phyloP scores from a whole-genome alignment of 176 grass and related monocot species.

The Luzula sylvatica region DNA sequence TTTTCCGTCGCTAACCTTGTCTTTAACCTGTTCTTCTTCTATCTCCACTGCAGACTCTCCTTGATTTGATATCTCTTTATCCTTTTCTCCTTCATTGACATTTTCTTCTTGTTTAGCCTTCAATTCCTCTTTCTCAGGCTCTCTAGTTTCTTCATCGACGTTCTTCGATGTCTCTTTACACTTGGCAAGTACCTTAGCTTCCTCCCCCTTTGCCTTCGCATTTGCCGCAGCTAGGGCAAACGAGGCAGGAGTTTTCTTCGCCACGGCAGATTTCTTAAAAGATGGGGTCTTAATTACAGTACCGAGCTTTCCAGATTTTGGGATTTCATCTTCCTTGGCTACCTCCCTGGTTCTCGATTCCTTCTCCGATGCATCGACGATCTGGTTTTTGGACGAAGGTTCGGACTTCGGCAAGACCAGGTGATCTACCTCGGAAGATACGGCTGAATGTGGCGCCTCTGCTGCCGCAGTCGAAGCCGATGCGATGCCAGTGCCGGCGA shows the following conservation, averaged over 20 bases:
- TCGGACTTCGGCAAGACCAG: too few species aligned
- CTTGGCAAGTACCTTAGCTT: not conserved
- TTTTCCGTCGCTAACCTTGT: not conserved
- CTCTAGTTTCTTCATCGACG: constrained; percentile 7
- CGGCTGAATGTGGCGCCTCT: not conserved
- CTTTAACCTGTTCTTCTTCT: not conserved
- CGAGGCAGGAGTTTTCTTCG: not conserved
- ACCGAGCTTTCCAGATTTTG: not conserved
- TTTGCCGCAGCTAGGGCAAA: not conserved
- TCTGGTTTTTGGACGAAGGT: not conserved
- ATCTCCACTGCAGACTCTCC: not conserved
- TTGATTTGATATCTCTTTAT: not conserved
- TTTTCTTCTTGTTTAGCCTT: not conserved
- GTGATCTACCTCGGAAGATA: not conserved
- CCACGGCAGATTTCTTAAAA: not conserved
- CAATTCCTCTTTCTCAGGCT: constrained; percentile 6
- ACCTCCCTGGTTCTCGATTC: not conserved
- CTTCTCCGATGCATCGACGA: not conserved
- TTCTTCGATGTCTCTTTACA: not conserved
- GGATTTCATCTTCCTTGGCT: not conserved
- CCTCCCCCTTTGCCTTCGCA: not conserved
- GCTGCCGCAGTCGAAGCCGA: not conserved
- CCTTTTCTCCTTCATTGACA: not conserved
- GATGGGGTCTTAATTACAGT: not conserved
- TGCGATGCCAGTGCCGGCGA: not conserved